Evolutionary conservation across 2,329 filamentous ascomycete species (phyloP), one percentile per base, ranked within the genome.

Genomic region (Arthrobotrys conoides): DNA sequence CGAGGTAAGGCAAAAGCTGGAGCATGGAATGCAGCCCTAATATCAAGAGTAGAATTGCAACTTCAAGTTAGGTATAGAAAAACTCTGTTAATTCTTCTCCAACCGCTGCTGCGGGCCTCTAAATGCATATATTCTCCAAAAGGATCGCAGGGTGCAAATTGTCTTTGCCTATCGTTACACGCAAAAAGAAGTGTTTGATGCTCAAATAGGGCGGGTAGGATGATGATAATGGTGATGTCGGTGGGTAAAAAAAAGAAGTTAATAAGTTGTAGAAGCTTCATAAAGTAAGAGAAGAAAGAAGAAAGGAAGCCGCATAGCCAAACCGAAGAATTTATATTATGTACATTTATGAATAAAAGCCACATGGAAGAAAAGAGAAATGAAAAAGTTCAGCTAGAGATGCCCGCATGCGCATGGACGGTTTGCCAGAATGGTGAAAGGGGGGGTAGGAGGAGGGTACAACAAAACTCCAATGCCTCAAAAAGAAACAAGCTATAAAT

Each of bases 321-420:
- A 57, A 66, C 41, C 57, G 44, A 66, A 46, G n/a, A 41, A 76
- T 49, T 73, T 76, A 76, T 71, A 66, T 69, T 75, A 72, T 65
- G 64, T 79, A 55, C 61, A 72, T 18, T 33, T 59, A 67, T 73
- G 24, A 59, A 51, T 46, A 64, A 65, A 51, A 70, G 55, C 53
- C 18, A 36, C 38, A 36, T 20, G 24, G n/a, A 63, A 49, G 24
- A 22, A 20, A 16, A 24, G 20, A n/a, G 41, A 48, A 18, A 20
- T 27, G 66, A 76, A 68, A 67, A 46, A 16, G 5, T 46, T 36
- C 53, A 68, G 64, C 75, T 75, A 68, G 57, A 67, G 71, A 79
- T 75, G 66, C 41, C 53, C 44, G 36, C 38, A 70, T 59, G 36
- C 41, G 51, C 51, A 61, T 48, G 48, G 46, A 57, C 33, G 10